Percentiles rank a stretch among this genome's conserved stretches.
These are phyloP conservation scores for Fusarium subglutinans DNA, from an alignment of 2,329 filamentous ascomycete species.

Conservation along the genomic window DNA sequence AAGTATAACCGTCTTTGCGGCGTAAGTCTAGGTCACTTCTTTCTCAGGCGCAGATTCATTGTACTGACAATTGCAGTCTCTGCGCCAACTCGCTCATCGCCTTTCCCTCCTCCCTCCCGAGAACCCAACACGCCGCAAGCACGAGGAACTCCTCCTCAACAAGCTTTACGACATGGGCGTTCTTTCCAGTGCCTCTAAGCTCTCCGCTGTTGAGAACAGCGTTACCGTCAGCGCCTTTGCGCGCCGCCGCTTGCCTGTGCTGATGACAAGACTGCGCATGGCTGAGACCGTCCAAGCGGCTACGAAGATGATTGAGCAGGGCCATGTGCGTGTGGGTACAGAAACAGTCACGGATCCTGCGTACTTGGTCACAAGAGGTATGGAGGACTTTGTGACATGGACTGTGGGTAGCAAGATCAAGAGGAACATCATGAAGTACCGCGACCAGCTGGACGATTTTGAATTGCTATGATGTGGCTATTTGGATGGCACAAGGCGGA, in stretches of 20 bases:
- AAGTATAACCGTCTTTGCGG: constrained; percentile 74
- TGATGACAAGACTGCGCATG: constrained; percentile 93
- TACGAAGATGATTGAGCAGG: constrained; percentile 90
- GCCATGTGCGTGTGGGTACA: constrained; percentile 90
- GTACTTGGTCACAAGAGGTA: constrained; percentile 85
- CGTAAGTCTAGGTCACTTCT: constrained; percentile 58
- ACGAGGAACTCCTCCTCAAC: constrained; percentile 86
- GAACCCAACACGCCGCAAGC: constrained; percentile 80
- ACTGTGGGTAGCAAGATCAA: constrained; percentile 97
- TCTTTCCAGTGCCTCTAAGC: constrained; percentile 77
- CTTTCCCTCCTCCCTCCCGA: constrained; percentile 84
- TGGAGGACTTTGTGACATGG: constrained; percentile 98
- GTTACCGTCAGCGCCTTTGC: constrained; percentile 92
- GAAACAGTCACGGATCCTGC: constrained; percentile 91
- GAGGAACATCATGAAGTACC: constrained; percentile 93
- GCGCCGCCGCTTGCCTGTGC: constrained; percentile 81
- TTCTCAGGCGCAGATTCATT: constrained; percentile 32
- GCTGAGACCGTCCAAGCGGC: constrained; percentile 88
- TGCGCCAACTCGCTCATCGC: constrained; percentile 89
- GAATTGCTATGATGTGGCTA: constrained; percentile 73
- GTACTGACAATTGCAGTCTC: constrained; percentile 60
- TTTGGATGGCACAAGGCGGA: neutral
- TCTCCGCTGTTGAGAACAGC: constrained; percentile 85
- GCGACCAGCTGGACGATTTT: constrained; percentile 95
- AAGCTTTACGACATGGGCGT: constrained; percentile 96